Evolutionary conservation across 2,329 filamentous ascomycete species (phyloP).

Genomic region (Didymella pinodella): DNA sequence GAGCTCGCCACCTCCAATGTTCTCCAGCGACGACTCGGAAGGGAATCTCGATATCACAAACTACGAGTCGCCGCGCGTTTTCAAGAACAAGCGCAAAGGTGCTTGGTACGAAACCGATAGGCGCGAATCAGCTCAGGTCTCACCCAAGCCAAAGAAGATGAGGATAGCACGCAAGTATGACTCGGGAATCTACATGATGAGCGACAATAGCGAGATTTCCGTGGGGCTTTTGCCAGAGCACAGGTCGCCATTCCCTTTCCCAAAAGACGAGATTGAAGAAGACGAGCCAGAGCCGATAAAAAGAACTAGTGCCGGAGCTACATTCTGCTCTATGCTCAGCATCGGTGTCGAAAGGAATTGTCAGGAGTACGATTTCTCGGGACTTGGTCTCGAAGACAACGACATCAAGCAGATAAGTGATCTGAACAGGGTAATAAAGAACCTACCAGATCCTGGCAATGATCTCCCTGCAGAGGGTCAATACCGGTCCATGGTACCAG

Average conservation of each 20-base stretch:
- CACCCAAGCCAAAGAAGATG: conserved; percentile 35
- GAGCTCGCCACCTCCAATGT: conserved; percentile 43
- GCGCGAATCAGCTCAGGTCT: conserved; percentile 25
- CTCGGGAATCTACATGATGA: conserved; percentile 44
- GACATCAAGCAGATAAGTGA: conserved; percentile 37
- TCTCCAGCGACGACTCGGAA: conserved; percentile 45
- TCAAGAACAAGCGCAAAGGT: conserved; percentile 46
- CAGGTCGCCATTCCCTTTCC: conserved; percentile 27
- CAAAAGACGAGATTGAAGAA: conserved; percentile 9
- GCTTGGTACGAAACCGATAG: conserved; percentile 40
- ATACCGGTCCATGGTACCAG: conserved; percentile 43
- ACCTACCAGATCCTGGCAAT: conserved; percentile 33
- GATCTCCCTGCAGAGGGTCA: conserved; percentile 39
- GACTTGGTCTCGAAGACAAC: conserved; percentile 26
- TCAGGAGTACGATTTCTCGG: conserved; percentile 28
- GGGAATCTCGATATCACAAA: conserved; percentile 42
- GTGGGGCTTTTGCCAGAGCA: conserved; percentile 25
- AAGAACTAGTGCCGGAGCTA: conserved; percentile 8
- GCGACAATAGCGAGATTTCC: conserved; percentile 35
- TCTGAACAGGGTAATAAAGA: conserved; percentile 39
- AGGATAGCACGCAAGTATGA: conserved; percentile 44
- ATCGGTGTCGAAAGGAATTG: conserved; percentile 27
- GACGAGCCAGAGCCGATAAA: conserved; percentile 16
- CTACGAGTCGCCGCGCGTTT: conserved; percentile 43
- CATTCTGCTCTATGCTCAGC: conserved; percentile 26